phyloP scores from a whole-genome alignment of 176 grass and related monocot species.

The Rhynchospora pubera region DNA sequence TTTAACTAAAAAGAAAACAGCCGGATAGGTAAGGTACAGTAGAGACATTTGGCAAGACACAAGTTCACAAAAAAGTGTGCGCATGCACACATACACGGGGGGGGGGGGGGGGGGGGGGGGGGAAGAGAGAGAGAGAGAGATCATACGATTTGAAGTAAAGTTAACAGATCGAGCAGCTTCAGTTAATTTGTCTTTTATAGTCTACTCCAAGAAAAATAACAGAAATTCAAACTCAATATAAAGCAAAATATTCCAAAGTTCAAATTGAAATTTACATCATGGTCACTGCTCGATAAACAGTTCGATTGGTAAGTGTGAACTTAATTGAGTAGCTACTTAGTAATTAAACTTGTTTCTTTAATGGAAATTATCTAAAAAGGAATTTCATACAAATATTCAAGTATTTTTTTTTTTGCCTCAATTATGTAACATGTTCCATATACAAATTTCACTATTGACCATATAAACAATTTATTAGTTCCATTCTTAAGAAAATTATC shows the following conservation, averaged over 20 bases:
- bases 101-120: background rate
- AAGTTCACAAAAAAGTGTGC: too few species aligned
- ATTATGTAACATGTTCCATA: background rate
- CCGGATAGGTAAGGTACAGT: background rate
- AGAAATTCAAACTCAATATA: constrained; percentile 15
- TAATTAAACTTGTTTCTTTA: constrained; percentile 13
- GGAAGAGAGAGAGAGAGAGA: background rate
- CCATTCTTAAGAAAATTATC: background rate
- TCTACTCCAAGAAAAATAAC: constrained; percentile 41
- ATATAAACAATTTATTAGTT: background rate
- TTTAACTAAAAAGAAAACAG: background rate
- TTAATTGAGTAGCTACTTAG: background rate
- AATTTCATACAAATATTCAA: background rate
- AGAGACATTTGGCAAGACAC: background rate
- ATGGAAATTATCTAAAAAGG: too few species aligned
- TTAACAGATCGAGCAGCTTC: constrained; percentile 83
- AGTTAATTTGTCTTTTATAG: constrained; percentile 73
- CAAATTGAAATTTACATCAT: background rate
- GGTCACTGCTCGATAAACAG: background rate
- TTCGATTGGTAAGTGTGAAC: background rate
- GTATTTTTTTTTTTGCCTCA: background rate
- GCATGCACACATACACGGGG: too few species aligned
- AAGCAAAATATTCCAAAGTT: background rate
- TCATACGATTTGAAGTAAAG: constrained; percentile 54
- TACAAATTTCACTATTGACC: background rate